Evolutionary conservation across 371 early-diverging fungal species (phyloP).

Genomic region (Mortierella sp.): DNA sequence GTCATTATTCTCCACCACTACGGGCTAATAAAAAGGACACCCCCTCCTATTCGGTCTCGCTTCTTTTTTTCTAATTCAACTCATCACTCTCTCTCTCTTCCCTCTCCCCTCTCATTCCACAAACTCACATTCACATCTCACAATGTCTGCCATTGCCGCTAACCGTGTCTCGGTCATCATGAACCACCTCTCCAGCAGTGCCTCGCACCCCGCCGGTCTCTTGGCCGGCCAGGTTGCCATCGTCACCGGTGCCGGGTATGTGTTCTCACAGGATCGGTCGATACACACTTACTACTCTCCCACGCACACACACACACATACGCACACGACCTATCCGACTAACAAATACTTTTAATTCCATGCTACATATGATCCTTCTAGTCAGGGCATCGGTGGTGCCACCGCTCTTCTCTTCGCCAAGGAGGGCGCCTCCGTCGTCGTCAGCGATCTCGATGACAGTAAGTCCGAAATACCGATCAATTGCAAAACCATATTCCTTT

Average conservation of each 20-base stretch:
- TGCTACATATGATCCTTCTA: conserved; percentile 30
- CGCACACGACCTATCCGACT: neutral
- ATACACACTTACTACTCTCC: neutral
- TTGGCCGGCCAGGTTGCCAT: conserved; percentile 85
- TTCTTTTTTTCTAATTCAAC: neutral
- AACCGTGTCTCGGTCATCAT: conserved; percentile 54
- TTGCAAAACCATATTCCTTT: neutral
- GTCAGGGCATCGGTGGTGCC: conserved; percentile 87
- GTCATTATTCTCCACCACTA: neutral
- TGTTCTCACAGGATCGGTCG: neutral
- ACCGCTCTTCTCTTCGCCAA: conserved; percentile 81
- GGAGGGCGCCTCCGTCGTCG: conserved; percentile 83
- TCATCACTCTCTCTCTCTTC: neutral
- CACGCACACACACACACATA: too few species aligned
- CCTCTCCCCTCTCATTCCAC: neutral
- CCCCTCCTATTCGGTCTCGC: neutral
- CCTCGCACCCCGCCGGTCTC: conserved; percentile 68
- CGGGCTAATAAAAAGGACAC: neutral
- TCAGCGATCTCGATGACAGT: conserved; percentile 77
- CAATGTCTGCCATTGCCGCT: conserved; percentile 48
- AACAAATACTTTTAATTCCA: neutral
- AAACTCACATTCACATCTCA: neutral
- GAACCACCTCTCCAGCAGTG: conserved; percentile 57
- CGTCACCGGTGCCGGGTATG: conserved; percentile 86
- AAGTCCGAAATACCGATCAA: conserved; percentile 4